These are phyloP conservation scores for Alternaria panax DNA, from an alignment of 2,329 filamentous ascomycete species.

Conservation along the genomic window DNA sequence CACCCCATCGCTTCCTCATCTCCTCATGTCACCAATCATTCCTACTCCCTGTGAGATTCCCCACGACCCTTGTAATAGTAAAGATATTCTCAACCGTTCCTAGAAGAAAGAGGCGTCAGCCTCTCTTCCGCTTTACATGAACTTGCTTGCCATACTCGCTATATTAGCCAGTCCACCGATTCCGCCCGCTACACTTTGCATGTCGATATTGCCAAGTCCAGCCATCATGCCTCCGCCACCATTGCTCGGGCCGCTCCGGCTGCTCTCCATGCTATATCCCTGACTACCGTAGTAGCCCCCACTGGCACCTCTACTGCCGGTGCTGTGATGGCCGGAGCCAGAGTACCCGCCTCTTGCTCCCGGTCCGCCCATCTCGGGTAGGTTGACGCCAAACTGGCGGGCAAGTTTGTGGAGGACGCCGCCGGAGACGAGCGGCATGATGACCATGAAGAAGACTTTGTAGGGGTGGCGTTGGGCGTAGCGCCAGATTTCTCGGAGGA, in stretches of 20 bases:
- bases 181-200: slow-evolving; percentile 43
- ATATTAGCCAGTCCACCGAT: slow-evolving; percentile 58
- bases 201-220: slow-evolving; percentile 36
- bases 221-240: slow-evolving; percentile 37
- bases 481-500: slow-evolving; percentile 80
- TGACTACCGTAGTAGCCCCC: slow-evolving; percentile 56
- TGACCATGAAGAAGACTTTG: slow-evolving; percentile 88
- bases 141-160: slow-evolving; percentile 56
- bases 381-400: slow-evolving; percentile 76
- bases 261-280: slow-evolving; percentile 51
- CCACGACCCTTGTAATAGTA: slow-evolving; percentile 12
- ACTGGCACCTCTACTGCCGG: background rate
- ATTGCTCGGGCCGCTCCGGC: slow-evolving; percentile 34
- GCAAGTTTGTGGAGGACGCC: slow-evolving; percentile 82
- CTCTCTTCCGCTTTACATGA: slow-evolving; percentile 50
- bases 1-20: background rate
- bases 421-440: slow-evolving; percentile 86
- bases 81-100: slow-evolving; percentile 20
- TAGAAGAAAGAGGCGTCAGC: slow-evolving; percentile 12
- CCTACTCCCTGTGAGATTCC: background rate
- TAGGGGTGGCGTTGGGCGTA: slow-evolving; percentile 85
- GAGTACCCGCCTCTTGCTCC: slow-evolving; percentile 33
- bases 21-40: background rate
- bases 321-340: slow-evolving; percentile 25
- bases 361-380: slow-evolving; percentile 64